Evolutionary conservation across 176 grass and related monocot species (phyloP).

Genomic region (Rhynchospora breviuscula): DNA sequence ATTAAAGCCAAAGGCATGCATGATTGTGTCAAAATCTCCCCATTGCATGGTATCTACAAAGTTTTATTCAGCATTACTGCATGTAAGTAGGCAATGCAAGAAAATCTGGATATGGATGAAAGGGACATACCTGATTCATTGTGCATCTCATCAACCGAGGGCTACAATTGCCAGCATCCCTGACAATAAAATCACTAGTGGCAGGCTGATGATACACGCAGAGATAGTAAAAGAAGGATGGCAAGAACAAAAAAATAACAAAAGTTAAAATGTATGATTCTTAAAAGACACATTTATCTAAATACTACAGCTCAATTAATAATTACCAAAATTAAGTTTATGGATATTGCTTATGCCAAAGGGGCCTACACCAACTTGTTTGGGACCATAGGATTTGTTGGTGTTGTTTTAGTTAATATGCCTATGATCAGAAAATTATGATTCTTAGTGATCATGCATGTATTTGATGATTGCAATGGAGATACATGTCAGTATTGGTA

Average conservation of each 20-base stretch:
- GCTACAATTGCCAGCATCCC: constrained; percentile 82
- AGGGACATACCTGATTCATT: constrained; percentile 59
- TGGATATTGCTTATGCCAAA: too few relatives aligned
- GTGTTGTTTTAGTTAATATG: not conserved
- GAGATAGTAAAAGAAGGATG: not conserved
- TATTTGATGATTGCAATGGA: not conserved
- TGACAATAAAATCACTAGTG: constrained; percentile 73
- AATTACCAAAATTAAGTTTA: not conserved
- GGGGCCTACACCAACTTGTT: too few relatives aligned
- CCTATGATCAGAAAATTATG: not conserved
- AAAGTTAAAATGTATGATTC: not conserved
- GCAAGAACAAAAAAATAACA: not conserved
- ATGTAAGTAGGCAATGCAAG: constrained; percentile 19
- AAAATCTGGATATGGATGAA: not conserved
- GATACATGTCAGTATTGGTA: not conserved
- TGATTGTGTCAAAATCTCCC: constrained; percentile 71
- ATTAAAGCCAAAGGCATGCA: constrained; percentile 82
- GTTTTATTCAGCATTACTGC: constrained; percentile 29
- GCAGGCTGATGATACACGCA: constrained; percentile 37
- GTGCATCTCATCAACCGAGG: constrained; percentile 83
- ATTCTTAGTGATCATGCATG: not conserved
- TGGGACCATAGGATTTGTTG: too few relatives aligned
- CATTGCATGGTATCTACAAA: constrained; percentile 74
- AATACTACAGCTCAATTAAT: not conserved
- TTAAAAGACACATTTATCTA: not conserved